Conservation (phyloP, 106 monocot genomes). For the Dendrobium officinale region DNA sequence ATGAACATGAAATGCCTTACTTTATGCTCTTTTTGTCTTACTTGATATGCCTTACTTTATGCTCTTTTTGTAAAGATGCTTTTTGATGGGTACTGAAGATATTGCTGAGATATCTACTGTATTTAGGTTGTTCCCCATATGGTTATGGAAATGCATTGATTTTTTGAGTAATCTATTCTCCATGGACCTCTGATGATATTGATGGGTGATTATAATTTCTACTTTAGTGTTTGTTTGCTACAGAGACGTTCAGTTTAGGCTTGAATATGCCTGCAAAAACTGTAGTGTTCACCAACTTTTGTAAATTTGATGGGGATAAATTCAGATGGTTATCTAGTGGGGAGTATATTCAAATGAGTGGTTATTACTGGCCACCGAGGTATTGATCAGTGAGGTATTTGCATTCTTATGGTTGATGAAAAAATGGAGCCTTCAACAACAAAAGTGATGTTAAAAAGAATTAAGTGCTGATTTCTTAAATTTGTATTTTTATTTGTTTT, state of each 20-base stretch:
- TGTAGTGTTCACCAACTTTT: conserved; percentile 92
- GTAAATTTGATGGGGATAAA: conserved; percentile 80
- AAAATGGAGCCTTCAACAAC: conserved; percentile 99
- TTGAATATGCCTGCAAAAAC: conserved; percentile 99
- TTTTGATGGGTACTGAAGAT: no score
- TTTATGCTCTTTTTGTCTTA: not conserved
- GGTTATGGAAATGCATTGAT: not conserved
- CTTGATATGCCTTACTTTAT: no score
- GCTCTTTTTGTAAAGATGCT: no score
- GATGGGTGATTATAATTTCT: conserved; percentile 16
- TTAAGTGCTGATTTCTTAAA: conserved; percentile 87
- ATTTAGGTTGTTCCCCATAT: not conserved
- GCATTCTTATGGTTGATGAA: conserved; percentile 97
- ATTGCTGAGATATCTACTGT: no score
- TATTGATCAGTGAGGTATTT: conserved; percentile 24
- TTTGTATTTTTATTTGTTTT: conserved; percentile 30
- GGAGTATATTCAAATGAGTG: no score
- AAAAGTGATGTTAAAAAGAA: conserved; percentile 86
- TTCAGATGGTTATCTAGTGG: no score
- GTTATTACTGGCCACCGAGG: no score
- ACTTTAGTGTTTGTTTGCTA: conserved; percentile 92
- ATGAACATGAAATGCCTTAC: not conserved
- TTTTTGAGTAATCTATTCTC: not conserved
- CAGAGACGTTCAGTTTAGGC: conserved; percentile 99
- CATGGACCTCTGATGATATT: conserved; percentile 5